A percentile compares a stretch with the other conserved stretches of the same genome.
Evolutionary conservation across 192 early-diverging fungal genomes (phyloP).

Genomic region (Bifiguratus adelaidae): DNA sequence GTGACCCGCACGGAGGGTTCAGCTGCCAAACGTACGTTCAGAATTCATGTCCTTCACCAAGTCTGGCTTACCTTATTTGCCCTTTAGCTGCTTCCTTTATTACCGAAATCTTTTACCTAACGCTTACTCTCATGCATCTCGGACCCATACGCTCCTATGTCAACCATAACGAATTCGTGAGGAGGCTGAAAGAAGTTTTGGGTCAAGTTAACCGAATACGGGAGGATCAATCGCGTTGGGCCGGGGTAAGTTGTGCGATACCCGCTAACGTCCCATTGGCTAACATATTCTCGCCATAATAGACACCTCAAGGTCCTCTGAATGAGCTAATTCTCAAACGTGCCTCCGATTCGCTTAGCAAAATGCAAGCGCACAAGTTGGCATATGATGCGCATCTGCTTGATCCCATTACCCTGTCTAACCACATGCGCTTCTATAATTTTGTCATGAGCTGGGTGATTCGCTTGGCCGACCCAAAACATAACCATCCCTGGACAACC

Average conservation of each 20-base stretch:
- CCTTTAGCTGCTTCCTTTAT: constrained; percentile 64
- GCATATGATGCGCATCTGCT: constrained; percentile 69
- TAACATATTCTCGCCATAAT: neutral
- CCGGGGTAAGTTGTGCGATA: constrained; percentile 1
- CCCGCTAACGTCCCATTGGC: neutral
- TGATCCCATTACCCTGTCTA: constrained; percentile 56
- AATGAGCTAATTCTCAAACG: constrained; percentile 11
- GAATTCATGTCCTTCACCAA: neutral
- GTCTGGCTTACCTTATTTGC: neutral
- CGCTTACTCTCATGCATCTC: constrained; percentile 67
- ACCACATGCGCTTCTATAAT: constrained; percentile 71
- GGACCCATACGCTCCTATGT: constrained; percentile 65
- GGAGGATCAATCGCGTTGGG: constrained; percentile 33
- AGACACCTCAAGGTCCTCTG: constrained; percentile 8
- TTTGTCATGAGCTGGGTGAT: constrained; percentile 86
- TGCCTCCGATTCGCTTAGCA: constrained; percentile 50
- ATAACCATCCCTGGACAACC: constrained; percentile 25
- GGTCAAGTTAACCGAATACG: constrained; percentile 55
- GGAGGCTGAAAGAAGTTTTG: constrained; percentile 56
- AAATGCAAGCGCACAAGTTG: constrained; percentile 50
- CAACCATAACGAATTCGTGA: constrained; percentile 53
- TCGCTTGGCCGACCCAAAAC: constrained; percentile 51
- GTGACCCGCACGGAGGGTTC: too few species aligned
- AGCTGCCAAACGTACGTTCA: neutral
- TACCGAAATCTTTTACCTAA: constrained; percentile 79